A percentile compares a stretch with the other conserved stretches of the same genome.
These are phyloP conservation scores for Mycena epipterygia DNA, from an alignment of 768 basidiomycete species.

Conservation along the genomic window DNA sequence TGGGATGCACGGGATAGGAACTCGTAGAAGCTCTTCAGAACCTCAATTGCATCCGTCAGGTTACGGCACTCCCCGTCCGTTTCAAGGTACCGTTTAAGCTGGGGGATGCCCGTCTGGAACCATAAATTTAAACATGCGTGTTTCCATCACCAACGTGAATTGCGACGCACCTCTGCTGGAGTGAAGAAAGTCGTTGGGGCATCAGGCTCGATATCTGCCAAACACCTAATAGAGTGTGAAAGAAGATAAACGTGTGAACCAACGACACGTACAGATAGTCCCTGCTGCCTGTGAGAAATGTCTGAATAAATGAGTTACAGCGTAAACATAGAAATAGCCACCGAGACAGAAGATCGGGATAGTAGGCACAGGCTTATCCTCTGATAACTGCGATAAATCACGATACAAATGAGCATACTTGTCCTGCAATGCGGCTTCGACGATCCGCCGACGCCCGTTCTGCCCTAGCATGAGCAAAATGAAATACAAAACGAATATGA, in stretches of 20 bases:
- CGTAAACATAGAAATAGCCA: not conserved
- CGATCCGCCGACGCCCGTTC: conserved; percentile 23
- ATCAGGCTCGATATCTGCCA: conserved; percentile 12
- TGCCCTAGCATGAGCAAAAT: not conserved
- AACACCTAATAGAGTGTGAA: conserved; percentile 5
- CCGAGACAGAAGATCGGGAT: conserved; percentile 32
- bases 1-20: conserved; percentile 7
- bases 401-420: conserved; percentile 19
- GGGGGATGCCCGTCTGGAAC: conserved; percentile 29
- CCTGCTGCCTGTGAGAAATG: conserved; percentile 18
- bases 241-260: not conserved
- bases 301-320: not conserved
- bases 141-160: too few relatives aligned
- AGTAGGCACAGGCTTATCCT: not conserved
- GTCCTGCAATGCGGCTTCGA: not conserved
- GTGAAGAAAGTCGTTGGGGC: conserved; percentile 7
- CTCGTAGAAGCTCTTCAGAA: conserved; percentile 5
- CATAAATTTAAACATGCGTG: too few relatives aligned
- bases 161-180: conserved; percentile 21
- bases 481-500: not conserved
- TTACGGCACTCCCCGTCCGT: conserved; percentile 27
- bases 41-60: conserved; percentile 20
- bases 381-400: not conserved
- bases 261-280: conserved; percentile 28
- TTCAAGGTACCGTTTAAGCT: conserved; percentile 16